Base-by-base conservation (phyloP, 2,329 filamentous ascomycete genomes). In the Pseudogymnoascus sp. region DNA sequence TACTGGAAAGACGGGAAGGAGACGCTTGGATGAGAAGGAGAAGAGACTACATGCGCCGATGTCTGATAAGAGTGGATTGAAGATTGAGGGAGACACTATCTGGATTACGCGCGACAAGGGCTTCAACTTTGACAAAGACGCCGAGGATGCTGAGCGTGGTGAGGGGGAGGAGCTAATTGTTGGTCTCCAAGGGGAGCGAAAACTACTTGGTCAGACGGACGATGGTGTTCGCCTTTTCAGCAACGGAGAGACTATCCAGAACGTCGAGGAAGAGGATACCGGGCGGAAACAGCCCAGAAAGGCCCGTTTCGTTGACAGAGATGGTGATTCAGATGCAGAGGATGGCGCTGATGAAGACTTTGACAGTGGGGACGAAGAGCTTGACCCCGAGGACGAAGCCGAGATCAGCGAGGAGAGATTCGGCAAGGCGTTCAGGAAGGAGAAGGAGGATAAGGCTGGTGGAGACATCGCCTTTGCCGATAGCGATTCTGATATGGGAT, bases 41-140 rank as follows among this genome's bases (percentile, higher is more conserved):
- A 97, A 97, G 76, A 85, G 95, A 68, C 78, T 99, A 4, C 95
- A 97, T 74, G 95, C 94, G 2, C 95, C 94, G 34, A 97, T 99
- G 93, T 96, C 92, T 25, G 94, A 99, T 74, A 91, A 96, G 34
- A 95, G 92, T 66, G 94, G 94, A 69, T 84, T 99, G 11, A 86
- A 97, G 71, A 93, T 99, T 59, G 94, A 99, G 67, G 96, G 96
- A 64, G 94, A 99, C 74, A 92, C 93, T 6, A 92, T 99, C 37
- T 99, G 96, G 77, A 97, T 87, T 63, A 87, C 84, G 8, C 77
- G 82, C 61, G 83, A 87, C 59, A 87, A 86, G 67, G 85, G 84
- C 0, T 88, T 88, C 67, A 95, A 84, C 3, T 97, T 99, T 66
- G 80, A 87, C 72, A 81, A 80, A 65, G 82, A 84, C 30, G 80